Percentiles rank a stretch among this genome's conserved stretches.
phyloP scores from a whole-genome alignment of 176 grass and related monocot genomes.

The Guadua angustifolia region DNA sequence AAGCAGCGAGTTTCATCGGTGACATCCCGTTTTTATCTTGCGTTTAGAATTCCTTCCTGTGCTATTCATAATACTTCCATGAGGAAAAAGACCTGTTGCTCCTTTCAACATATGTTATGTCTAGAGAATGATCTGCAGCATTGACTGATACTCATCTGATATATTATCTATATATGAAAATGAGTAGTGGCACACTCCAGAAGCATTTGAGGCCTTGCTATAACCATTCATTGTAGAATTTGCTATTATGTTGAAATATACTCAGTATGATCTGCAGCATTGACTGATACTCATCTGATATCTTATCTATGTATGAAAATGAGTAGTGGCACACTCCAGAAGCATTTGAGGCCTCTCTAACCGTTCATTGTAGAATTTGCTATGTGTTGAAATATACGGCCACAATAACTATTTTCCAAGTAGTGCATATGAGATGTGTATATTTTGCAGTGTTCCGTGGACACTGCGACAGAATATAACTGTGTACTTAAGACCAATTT shows the following conservation, averaged over 20 bases:
- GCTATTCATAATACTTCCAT: background rate
- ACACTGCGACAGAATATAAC: background rate
- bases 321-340: background rate
- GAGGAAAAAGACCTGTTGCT: background rate
- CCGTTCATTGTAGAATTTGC: background rate
- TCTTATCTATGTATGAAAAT: background rate
- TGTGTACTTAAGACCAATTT: background rate
- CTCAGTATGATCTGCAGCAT: background rate
- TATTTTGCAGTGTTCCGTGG: background rate
- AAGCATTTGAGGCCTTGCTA: background rate
- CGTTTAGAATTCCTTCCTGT: background rate
- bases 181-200: background rate
- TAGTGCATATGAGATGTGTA: background rate
- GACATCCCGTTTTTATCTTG: background rate
- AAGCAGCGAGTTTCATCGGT: background rate
- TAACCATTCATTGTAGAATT: background rate
- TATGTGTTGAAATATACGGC: background rate
- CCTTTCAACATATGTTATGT: background rate
- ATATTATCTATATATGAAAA: background rate
- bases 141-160: background rate
- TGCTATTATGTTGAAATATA: background rate
- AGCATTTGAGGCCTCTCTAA: background rate
- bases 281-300: constrained; percentile 2
- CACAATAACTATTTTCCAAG: background rate
- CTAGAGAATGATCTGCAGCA: background rate